Evolutionary conservation across 1,284 basidiomycete species (phyloP), one percentile per base, ranked within the genome.

Genomic region (Malassezia obtusa): DNA sequence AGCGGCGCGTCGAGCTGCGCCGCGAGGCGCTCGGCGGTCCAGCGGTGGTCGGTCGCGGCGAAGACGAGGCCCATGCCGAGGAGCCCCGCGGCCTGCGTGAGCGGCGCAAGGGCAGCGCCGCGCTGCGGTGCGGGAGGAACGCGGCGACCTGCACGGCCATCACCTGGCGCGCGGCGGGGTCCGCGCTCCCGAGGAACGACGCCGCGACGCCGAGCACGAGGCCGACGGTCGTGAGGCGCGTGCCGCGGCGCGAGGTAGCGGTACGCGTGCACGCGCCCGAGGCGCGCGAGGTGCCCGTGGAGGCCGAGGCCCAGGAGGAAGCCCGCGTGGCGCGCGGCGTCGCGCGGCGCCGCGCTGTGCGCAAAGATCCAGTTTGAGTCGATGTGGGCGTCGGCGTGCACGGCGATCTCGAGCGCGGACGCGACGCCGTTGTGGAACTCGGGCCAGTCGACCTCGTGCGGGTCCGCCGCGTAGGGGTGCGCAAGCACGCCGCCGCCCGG

Each of bases 351-450:
- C 9, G 30, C 21, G 25, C 64, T 60, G 40, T 68, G 64, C 8
- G 60, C 61, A 57, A 68, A 72, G 52, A 72, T 67, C 71, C 71
- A 73, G 43, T 64, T 64, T 7, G 64, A 65, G 33, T 71, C 71
- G 35, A 72, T 39, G 9, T 30, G 39, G 31, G 89, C 86, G 36
- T 90, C 81, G 17, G 83, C 82, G 48, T 79, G 77, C 39, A 65
- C 36, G n/a, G 84, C 81, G n/a, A 83, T 80, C 51, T 68, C 61
- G 0, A 99, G 76, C 1, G 86, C 92, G 1, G 89, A 86, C 1
- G 90, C 87, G 0, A 94, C 91, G 15, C 94, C 94, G 59, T 94
- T 92, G 76, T 98, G 91, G 75, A 99, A 99, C 57, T 90, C 86
- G 15, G 89, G 89, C 94, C 92, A 99, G 52, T 81, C 82, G 9